A percentile compares a stretch with the other conserved stretches of the same genome.
phyloP scores from a whole-genome alignment of 441 rosid species.

The Isatis lusitanica region DNA sequence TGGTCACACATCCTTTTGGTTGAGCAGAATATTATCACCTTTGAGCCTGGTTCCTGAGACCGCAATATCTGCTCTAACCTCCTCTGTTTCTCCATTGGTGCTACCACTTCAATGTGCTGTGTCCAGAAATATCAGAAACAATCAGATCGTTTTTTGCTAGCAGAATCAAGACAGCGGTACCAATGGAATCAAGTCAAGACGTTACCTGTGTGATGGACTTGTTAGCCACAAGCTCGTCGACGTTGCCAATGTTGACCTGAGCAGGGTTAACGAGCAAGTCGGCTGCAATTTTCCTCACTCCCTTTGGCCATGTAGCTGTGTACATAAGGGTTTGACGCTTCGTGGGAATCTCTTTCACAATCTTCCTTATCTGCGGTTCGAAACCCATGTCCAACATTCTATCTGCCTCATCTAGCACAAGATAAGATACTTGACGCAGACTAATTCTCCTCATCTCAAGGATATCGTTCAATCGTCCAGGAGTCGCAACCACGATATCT shows the following conservation, averaged over 20 bases:
- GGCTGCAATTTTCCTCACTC: conserved; percentile 96
- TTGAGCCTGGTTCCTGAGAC: conserved; percentile 94
- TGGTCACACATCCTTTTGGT: conserved; percentile 99
- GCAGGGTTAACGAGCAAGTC: conserved; percentile 91
- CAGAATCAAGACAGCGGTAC: conserved; percentile 1
- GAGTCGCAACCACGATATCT: conserved; percentile 98
- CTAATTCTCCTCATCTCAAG: conserved; percentile 94
- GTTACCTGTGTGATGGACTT: conserved; percentile 93
- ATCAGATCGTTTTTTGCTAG: neutral
- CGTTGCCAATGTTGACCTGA: conserved; percentile 96
- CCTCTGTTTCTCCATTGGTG: conserved; percentile 88
- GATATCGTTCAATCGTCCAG: conserved; percentile 96
- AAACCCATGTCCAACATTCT: conserved; percentile 99
- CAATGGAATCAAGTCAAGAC: conserved; percentile 1
- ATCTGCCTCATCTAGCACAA: conserved; percentile 97
- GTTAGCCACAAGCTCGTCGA: conserved; percentile 97
- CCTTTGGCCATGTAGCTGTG: conserved; percentile 99
- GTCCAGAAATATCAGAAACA: conserved; percentile 12
- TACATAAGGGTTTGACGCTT: conserved; percentile 98
- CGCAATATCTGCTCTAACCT: conserved; percentile 89
- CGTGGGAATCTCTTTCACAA: conserved; percentile 88
- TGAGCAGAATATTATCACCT: conserved; percentile 91
- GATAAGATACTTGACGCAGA: conserved; percentile 88
- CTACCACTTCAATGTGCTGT: conserved; percentile 77
- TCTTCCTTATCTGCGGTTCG: conserved; percentile 96